Base-by-base conservation (phyloP, 1,284 basidiomycete genomes). In the Ustilago trichophora region DNA sequence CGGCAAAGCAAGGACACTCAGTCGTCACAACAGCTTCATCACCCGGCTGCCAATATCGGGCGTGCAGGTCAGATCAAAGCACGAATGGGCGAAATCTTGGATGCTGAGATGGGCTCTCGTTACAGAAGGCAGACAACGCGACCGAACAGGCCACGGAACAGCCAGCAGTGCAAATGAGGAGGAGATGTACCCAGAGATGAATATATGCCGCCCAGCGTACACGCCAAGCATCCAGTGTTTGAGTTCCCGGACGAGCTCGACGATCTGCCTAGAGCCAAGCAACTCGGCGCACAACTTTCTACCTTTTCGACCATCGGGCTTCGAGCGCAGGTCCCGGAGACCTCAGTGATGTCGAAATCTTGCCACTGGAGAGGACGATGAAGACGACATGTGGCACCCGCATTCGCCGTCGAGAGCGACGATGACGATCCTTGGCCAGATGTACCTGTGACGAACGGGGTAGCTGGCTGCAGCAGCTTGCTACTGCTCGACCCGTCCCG, bases 121-220 rank as follows among this genome's bases (percentile, higher is more conserved):
- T 54, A 27, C 54, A 51, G n/a, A 62, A 62, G 32, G 50, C 32
- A 19, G 54, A 62, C 37, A 53, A 37, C n/a, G 58, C 38, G 6
- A 48, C 49, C 11, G 54, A 54, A 5, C 58, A 62, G 25, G 43
- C 35, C 22, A 48, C 44, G 4, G 40, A 55, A 24, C 34, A 50
- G 52, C 48, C 44, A 32, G 44, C 15, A 7, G 50, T 48, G 29
- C 57, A 57, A 16, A 16, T 75, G 76, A 75, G 27, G 76, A 78
- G 21, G 76, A 78, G 32, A 48, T 69, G 51, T 76, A 73, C 34
- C 76, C 76, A 9, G 71, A 73, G 51, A 74, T 78, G 76, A 74
- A 31, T 68, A 67, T 36, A 70, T 74, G 69, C 72, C 73, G 12
- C 58, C 69, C 12, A 66, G 62, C 41, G 12, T 29, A 13, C 36